phyloP scores from a whole-genome alignment of 768 basidiomycete genomes.

The Auriscalpium orientale region DNA sequence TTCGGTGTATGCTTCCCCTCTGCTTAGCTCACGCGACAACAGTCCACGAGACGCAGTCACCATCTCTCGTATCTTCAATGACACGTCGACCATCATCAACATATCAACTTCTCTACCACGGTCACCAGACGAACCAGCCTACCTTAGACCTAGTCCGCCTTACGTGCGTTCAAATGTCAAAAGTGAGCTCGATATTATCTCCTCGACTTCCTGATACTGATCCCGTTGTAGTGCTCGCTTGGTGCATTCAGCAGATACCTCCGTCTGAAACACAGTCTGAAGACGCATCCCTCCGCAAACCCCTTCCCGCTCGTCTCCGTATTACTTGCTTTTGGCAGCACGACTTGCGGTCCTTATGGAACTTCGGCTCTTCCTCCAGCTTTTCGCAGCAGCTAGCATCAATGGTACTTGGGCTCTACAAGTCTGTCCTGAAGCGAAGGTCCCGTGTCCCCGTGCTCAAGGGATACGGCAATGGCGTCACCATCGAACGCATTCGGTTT shows the following conservation, averaged over 20 bases:
- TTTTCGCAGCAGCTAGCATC: conserved; percentile 78
- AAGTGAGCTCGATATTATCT: conserved; percentile 34
- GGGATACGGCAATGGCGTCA: conserved; percentile 77
- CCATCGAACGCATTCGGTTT: conserved; percentile 71
- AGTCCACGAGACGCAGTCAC: conserved; percentile 93
- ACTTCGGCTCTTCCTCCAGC: conserved; percentile 55
- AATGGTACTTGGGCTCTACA: conserved; percentile 74
- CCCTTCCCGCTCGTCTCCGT: conserved; percentile 40
- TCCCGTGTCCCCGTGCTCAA: conserved; percentile 64
- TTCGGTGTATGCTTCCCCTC: conserved; percentile 9
- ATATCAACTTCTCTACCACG: conserved; percentile 92
- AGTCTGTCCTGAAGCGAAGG: conserved; percentile 72
- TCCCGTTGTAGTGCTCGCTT: conserved; percentile 62
- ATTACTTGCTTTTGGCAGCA: conserved; percentile 96
- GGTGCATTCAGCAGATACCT: conserved; percentile 76
- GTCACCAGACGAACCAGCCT: conserved; percentile 84
- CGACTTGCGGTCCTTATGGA: conserved; percentile 84
- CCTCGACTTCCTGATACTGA: conserved; percentile 5
- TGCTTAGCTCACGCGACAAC: neutral
- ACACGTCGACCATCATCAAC: conserved; percentile 77
- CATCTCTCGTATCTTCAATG: conserved; percentile 79
- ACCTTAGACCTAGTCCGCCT: conserved; percentile 85
- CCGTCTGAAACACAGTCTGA: conserved; percentile 27
- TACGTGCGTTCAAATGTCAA: conserved; percentile 85
- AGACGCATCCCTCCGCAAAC: conserved; percentile 11